Percentiles rank a stretch among this genome's conserved stretches.
These are phyloP conservation scores for Aspergillus sclerotioniger DNA, from an alignment of 495 filamentous ascomycete species.

Conservation along the genomic window DNA sequence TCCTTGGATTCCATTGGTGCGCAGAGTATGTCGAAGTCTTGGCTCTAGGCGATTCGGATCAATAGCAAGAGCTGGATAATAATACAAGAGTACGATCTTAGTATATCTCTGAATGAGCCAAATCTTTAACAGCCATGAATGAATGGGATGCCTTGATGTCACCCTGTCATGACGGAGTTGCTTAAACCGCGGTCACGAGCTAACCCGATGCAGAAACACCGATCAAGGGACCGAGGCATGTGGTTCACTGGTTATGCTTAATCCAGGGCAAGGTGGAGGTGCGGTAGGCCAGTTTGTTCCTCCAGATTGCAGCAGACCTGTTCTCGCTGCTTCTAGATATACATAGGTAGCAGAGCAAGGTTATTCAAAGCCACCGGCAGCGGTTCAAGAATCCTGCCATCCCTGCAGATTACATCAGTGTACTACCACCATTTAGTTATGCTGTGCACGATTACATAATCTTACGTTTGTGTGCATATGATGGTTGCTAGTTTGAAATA, in stretches of 20 bases:
- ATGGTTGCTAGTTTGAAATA: background rate
- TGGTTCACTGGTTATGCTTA: background rate
- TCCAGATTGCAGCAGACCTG: background rate
- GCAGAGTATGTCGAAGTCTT: background rate
- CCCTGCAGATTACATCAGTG: background rate
- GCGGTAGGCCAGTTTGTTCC: background rate
- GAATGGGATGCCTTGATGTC: background rate
- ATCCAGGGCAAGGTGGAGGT: background rate
- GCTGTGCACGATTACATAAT: background rate
- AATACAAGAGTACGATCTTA: background rate
- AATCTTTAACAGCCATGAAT: background rate
- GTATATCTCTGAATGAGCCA: too few species aligned
- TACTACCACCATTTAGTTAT: background rate
- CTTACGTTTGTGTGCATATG: background rate
- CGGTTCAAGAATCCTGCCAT: background rate
- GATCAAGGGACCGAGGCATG: background rate
- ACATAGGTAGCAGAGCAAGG: too few species aligned
- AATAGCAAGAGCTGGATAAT: background rate
- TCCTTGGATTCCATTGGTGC: conserved; percentile 42
- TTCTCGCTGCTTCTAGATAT: too few species aligned
- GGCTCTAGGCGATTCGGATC: background rate
- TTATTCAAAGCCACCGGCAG: too few species aligned
- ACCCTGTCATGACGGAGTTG: background rate
- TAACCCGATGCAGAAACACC: conserved; percentile 3
- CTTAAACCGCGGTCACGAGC: background rate